A percentile compares a stretch with the other conserved stretches of the same genome.
phyloP scores from a whole-genome alignment of 2,329 filamentous ascomycete species.

The Dactylellina haptotyla region DNA sequence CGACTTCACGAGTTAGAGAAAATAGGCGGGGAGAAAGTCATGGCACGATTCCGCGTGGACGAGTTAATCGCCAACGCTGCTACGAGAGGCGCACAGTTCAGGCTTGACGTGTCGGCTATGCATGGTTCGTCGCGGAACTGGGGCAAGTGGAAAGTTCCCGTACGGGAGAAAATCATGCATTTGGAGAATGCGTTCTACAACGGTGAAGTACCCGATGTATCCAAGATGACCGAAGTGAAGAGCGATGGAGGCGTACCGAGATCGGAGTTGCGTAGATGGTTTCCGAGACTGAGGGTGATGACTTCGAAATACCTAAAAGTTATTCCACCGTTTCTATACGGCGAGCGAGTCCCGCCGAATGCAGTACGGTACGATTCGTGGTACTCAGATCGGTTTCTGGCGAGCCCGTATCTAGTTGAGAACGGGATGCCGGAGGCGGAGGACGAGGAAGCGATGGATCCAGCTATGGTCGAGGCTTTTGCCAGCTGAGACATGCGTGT shows the following conservation, averaged over 20 bases:
- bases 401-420: conserved; percentile 2
- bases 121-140: neutral
- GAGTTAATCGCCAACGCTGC: neutral
- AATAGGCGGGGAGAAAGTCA: neutral
- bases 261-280: neutral
- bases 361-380: neutral
- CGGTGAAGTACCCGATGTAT: neutral
- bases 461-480: neutral
- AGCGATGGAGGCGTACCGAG: neutral
- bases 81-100: neutral
- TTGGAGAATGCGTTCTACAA: neutral
- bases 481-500: neutral
- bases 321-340: conserved; percentile 11
- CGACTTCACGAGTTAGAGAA: neutral
- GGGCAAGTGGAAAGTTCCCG: neutral
- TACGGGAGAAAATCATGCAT: neutral
- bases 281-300: conserved; percentile 1
- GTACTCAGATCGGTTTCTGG: neutral
- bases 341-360: neutral
- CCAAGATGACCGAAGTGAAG: neutral
- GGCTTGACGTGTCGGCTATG: neutral
- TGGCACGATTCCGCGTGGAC: neutral
- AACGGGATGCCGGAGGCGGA: conserved; percentile 1
- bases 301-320: neutral
- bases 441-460: neutral